Percentiles rank a stretch among this genome's conserved stretches.
Evolutionary conservation across 2,329 filamentous ascomycete species (phyloP).

Genomic region (Fusarium denticulatum): DNA sequence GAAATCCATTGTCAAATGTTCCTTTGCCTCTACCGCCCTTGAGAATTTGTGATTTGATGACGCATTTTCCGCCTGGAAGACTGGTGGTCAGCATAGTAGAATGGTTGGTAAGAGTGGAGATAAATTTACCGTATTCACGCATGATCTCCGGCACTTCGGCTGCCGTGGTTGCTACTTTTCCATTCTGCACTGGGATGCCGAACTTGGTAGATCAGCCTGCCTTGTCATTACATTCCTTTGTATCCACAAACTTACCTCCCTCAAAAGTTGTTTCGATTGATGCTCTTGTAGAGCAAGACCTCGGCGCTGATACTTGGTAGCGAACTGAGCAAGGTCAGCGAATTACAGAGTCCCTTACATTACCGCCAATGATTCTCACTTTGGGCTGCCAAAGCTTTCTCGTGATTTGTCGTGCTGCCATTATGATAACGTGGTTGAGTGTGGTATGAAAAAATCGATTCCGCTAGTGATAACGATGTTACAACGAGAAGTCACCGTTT

Average conservation of each 20-base stretch:
- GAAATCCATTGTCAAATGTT: neutral
- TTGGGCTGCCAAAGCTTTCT: neutral
- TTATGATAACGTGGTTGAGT: neutral
- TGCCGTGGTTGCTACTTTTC: neutral
- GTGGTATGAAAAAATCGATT: too few relatives aligned
- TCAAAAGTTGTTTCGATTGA: neutral
- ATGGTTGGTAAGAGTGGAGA: rapidly evolving
- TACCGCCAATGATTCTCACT: neutral
- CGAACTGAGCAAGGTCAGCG: neutral
- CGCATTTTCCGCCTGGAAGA: neutral
- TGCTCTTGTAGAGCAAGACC: neutral
- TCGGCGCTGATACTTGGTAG: neutral
- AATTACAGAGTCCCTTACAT: rapidly evolving
- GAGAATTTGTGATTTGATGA: neutral
- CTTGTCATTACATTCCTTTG: rapidly evolving
- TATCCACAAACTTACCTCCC: neutral
- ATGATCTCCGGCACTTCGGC: neutral
- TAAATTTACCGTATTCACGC: neutral
- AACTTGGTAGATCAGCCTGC: neutral
- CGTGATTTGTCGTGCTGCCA: neutral
- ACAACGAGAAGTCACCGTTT: neutral
- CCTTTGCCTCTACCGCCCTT: neutral
- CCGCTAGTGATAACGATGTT: too few relatives aligned
- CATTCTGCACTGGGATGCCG: neutral
- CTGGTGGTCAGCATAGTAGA: neutral